A percentile compares a stretch with the other conserved stretches of the same genome.
These are phyloP conservation scores for Balakata baccata DNA, from an alignment of 345 rosid genomes.

Conservation along the genomic window DNA sequence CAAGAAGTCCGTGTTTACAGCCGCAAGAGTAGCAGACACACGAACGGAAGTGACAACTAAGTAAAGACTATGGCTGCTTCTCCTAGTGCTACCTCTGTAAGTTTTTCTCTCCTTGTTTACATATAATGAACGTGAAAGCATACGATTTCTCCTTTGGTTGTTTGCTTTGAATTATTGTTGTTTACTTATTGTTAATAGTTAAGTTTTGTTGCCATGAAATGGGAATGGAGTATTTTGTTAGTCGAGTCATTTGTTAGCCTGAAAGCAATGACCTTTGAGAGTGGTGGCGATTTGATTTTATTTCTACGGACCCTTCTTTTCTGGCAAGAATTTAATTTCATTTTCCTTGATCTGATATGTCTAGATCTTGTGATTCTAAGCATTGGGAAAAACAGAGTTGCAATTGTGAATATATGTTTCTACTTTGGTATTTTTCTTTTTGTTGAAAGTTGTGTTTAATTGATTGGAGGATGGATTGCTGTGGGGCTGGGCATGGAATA, in stretches of 20 bases:
- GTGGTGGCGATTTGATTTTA: neutral
- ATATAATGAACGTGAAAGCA: neutral
- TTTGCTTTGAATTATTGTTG: neutral
- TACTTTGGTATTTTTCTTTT: neutral
- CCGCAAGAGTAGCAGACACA: no score
- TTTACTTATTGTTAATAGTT: neutral
- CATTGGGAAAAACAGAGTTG: neutral
- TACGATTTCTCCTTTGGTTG: neutral
- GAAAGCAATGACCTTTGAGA: neutral
- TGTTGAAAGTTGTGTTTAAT: neutral
- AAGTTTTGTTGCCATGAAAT: neutral
- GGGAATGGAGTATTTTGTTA: neutral
- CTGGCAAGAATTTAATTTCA: neutral
- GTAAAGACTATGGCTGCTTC: neutral
- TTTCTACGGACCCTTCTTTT: neutral
- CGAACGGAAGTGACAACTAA: no score
- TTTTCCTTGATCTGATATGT: neutral
- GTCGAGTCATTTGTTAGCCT: neutral
- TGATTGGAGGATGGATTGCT: neutral
- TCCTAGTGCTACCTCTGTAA: constrained; percentile 1
- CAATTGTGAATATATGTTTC: neutral
- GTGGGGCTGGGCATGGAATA: constrained; percentile 3
- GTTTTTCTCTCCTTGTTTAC: neutral
- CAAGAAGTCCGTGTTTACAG: no score
- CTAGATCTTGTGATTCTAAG: neutral